A percentile compares a stretch with the other conserved stretches of the same genome.
These are phyloP conservation scores for Leccinum barrowsii DNA, from an alignment of 768 basidiomycete species.

Conservation along the genomic window DNA sequence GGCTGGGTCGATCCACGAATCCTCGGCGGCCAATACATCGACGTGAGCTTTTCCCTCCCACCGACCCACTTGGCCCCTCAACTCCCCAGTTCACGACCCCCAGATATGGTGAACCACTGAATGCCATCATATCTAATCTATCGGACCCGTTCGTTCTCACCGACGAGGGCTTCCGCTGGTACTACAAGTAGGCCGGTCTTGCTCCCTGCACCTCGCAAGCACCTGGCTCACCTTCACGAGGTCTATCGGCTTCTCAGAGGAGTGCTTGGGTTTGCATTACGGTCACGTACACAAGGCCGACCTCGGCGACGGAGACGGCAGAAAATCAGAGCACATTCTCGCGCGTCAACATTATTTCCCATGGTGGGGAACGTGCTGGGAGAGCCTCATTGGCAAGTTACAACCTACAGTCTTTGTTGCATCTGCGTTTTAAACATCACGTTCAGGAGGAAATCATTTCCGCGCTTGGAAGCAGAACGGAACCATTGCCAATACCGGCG, in stretches of 20 bases:
- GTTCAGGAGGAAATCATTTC: constrained; percentile 79
- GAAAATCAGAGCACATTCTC: constrained; percentile 64
- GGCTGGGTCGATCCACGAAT: constrained; percentile 68
- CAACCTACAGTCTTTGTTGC: background rate
- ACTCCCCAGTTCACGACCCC: constrained; percentile 58
- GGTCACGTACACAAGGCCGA: constrained; percentile 76
- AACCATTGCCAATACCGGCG: constrained; percentile 61
- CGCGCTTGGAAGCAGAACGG: constrained; percentile 90
- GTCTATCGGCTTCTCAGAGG: constrained; percentile 78
- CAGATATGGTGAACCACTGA: constrained; percentile 74
- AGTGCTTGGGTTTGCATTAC: constrained; percentile 77
- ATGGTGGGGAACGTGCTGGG: constrained; percentile 84
- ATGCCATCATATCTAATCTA: constrained; percentile 73
- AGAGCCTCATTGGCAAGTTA: constrained; percentile 61
- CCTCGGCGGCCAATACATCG: constrained; percentile 70
- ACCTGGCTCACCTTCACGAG: constrained; percentile 31
- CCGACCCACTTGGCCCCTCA: background rate
- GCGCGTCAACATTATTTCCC: constrained; percentile 79
- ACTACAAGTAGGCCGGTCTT: constrained; percentile 50
- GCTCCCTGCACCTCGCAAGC: background rate
- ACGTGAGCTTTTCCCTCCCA: constrained; percentile 46
- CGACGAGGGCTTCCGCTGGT: constrained; percentile 63
- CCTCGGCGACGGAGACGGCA: constrained; percentile 78
- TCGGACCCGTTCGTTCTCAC: constrained; percentile 82
- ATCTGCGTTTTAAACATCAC: constrained; percentile 2